phyloP scores from a whole-genome alignment of 2,329 filamentous ascomycete genomes.

The Myriosclerotinia duriaeana region DNA sequence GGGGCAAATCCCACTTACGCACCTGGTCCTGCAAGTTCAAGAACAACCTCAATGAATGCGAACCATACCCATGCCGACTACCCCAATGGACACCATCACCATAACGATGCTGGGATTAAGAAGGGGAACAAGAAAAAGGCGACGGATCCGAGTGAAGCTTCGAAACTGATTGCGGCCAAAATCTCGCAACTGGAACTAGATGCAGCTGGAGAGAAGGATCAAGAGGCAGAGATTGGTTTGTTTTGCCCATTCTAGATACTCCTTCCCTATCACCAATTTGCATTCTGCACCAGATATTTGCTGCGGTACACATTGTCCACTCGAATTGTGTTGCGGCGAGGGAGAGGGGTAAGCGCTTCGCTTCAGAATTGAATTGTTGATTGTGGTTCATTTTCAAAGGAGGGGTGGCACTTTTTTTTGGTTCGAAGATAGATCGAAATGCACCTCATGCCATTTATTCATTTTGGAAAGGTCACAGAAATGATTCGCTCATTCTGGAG shows the following conservation, averaged over 20 bases:
- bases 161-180: constrained; percentile 86
- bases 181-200: constrained; percentile 95
- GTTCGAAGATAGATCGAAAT: not conserved
- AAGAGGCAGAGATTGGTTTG: constrained; percentile 92
- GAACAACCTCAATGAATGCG: constrained; percentile 36
- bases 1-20: constrained; percentile 43
- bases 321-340: constrained; percentile 13
- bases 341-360: constrained; percentile 24
- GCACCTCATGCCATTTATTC: not conserved
- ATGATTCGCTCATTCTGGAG: not conserved
- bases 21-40: constrained; percentile 40
- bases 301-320: constrained; percentile 1
- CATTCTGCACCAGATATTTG: constrained; percentile 3
- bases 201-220: constrained; percentile 89
- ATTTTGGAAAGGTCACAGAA: not conserved
- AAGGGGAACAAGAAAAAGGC: constrained; percentile 84
- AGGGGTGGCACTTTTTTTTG: not conserved
- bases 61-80: constrained; percentile 35
- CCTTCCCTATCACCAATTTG: constrained; percentile 10
- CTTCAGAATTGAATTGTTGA: constrained; percentile 15
- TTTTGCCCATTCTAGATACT: constrained; percentile 37
- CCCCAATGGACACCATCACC: constrained; percentile 44
- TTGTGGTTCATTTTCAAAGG: constrained; percentile 1
- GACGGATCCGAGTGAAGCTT: constrained; percentile 82
- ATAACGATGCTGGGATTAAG: constrained; percentile 56